Evolutionary conservation across 176 grass and related monocot species (phyloP).

Genomic region (Paspalum vaginatum): DNA sequence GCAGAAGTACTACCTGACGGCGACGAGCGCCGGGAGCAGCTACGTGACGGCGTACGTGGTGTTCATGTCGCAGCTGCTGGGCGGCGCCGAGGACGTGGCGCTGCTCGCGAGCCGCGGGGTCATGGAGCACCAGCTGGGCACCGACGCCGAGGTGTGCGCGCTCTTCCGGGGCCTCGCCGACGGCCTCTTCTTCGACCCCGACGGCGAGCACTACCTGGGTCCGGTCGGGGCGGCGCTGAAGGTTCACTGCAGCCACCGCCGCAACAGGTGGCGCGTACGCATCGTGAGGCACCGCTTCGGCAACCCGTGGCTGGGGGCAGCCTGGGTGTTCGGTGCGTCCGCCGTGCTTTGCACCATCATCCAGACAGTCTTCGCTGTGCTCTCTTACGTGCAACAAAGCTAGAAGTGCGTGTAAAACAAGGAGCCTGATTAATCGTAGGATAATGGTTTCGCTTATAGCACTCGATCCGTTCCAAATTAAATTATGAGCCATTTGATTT

Average conservation of each 20-base stretch:
- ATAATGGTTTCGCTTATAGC: too few species aligned
- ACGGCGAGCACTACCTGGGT: neutral
- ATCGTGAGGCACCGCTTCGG: neutral
- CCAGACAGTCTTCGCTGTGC: neutral
- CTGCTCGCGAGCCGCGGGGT: conserved; percentile 4
- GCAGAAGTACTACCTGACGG: neutral
- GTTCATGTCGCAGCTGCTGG: conserved; percentile 35
- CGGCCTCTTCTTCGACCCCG: conserved; percentile 12
- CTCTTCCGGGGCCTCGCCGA: conserved; percentile 8
- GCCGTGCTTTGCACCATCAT: conserved; percentile 14
- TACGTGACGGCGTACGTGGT: conserved; percentile 23
- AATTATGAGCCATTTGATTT: too few species aligned
- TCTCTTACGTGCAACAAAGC: neutral
- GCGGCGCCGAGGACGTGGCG: conserved; percentile 22
- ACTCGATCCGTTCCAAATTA: too few species aligned
- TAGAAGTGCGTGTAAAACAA: too few species aligned
- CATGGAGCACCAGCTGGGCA: conserved; percentile 2
- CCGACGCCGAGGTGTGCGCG: neutral
- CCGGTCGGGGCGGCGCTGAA: neutral
- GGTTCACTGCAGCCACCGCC: neutral
- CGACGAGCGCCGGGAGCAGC: neutral
- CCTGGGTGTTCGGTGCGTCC: neutral
- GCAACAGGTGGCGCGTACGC: neutral
- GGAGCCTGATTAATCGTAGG: too few species aligned
- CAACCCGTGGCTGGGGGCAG: conserved; percentile 26